Conservation (phyloP, 176 grass and related monocot species). For the Eremochloa ophiuroides region DNA sequence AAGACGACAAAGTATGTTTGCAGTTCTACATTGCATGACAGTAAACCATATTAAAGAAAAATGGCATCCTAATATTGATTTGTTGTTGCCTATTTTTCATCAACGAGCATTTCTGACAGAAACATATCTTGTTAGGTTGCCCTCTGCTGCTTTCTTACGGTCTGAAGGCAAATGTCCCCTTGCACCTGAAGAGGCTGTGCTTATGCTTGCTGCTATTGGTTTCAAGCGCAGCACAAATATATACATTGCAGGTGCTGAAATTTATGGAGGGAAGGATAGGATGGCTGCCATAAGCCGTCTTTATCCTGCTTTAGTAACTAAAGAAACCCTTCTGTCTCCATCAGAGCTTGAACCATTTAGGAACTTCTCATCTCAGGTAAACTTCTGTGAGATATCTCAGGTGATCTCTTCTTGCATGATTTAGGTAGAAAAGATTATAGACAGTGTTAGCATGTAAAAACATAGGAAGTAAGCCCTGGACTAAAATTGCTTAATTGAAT, state of each 20-base stretch:
- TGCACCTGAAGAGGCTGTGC: conserved; percentile 91
- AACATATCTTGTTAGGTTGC: conserved; percentile 54
- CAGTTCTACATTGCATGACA: conserved; percentile 9
- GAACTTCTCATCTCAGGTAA: conserved; percentile 95
- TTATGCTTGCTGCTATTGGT: conserved; percentile 95
- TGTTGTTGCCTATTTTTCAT: background rate
- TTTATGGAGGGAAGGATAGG: conserved; percentile 83
- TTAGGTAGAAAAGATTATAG: conserved; percentile 15
- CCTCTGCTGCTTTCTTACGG: conserved; percentile 72
- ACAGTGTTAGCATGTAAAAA: background rate
- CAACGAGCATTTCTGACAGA: conserved; percentile 1
- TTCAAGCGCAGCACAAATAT: conserved; percentile 83
- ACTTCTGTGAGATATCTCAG: conserved; percentile 5
- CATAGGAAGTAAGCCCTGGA: background rate
- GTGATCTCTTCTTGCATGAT: conserved; percentile 3
- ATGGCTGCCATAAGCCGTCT: conserved; percentile 87
- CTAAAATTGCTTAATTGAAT: conserved; percentile 17
- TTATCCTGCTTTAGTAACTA: conserved; percentile 83
- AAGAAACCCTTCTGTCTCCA: conserved; percentile 83
- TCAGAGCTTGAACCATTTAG: conserved; percentile 82
- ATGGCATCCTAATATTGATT: conserved; percentile 14
- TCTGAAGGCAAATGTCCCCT: conserved; percentile 95
- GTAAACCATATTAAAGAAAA: conserved; percentile 10
- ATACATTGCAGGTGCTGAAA: conserved; percentile 93
- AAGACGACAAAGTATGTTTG: conserved; percentile 79